Evolutionary conservation across 1,284 basidiomycete species (phyloP).

Genomic region (Volvariella volvacea): DNA sequence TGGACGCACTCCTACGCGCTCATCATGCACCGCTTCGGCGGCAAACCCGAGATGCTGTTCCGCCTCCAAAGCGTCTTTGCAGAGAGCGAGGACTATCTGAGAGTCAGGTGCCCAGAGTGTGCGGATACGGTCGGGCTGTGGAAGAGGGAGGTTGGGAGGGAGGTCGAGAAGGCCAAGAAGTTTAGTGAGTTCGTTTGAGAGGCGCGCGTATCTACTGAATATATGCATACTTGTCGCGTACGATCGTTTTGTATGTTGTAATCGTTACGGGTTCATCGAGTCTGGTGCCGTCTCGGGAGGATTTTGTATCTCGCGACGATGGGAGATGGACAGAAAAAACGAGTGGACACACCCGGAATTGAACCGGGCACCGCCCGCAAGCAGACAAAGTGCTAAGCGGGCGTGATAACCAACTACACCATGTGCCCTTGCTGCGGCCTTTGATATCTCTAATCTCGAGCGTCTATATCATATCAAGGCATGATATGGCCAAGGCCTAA

Average conservation of each 20-base stretch:
- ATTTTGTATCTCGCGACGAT: too few species aligned
- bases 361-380: constrained; percentile 28
- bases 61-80: background rate
- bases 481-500: too few species aligned
- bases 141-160: constrained; percentile 1
- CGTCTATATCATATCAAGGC: background rate
- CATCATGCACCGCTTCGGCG: background rate
- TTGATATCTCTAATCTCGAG: background rate
- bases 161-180: background rate
- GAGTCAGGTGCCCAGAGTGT: background rate
- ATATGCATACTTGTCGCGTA: too few species aligned
- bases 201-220: too few species aligned
- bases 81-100: background rate
- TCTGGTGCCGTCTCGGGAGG: too few species aligned
- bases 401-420: constrained; percentile 28
- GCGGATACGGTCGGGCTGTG: background rate
- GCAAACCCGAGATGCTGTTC: background rate
- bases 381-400: constrained; percentile 18
- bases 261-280: too few species aligned
- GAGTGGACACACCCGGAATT: constrained; percentile 24
- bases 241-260: too few species aligned
- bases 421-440: constrained; percentile 16
- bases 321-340: too few species aligned
- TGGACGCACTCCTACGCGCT: background rate
- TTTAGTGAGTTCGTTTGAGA: background rate